A percentile compares a stretch with the other conserved stretches of the same genome.
Conservation (phyloP, 1,284 basidiomycete genomes). For the Xerocomus nothofagi region DNA sequence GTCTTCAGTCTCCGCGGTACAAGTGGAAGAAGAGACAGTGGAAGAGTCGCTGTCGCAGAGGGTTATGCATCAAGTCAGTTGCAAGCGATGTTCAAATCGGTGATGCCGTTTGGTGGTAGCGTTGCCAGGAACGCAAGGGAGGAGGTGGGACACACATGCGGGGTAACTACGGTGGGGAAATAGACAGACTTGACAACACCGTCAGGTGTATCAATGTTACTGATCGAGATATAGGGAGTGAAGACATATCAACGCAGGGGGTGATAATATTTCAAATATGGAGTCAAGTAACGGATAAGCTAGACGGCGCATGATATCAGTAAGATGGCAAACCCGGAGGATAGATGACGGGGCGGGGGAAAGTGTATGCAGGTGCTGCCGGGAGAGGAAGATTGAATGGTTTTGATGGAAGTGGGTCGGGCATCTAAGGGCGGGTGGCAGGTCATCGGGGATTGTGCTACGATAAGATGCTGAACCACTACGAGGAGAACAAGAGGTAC, state of each 20-base stretch:
- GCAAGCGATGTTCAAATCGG: background rate
- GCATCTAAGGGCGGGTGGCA: background rate
- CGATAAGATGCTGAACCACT: slow-evolving; percentile 5
- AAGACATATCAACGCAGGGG: background rate
- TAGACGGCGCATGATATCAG: background rate
- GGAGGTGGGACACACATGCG: slow-evolving; percentile 1
- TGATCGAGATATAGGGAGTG: background rate
- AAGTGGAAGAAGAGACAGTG: background rate
- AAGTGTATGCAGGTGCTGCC: background rate
- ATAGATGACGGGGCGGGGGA: no score
- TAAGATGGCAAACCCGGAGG: background rate
- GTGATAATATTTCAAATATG: background rate
- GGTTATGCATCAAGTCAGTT: background rate
- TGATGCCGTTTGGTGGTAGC: background rate
- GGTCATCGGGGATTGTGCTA: slow-evolving; percentile 10
- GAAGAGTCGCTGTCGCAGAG: background rate
- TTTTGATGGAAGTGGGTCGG: slow-evolving; percentile 16
- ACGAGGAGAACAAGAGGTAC: slow-evolving; percentile 3
- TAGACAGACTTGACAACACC: background rate
- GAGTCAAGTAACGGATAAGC: no score
- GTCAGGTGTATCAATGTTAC: background rate
- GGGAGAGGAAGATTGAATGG: background rate
- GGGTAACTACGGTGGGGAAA: background rate
- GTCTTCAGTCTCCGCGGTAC: background rate
- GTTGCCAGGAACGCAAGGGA: background rate